Conservation (phyloP, 345 rosid species). For the Raphanus raphanistrum region DNA sequence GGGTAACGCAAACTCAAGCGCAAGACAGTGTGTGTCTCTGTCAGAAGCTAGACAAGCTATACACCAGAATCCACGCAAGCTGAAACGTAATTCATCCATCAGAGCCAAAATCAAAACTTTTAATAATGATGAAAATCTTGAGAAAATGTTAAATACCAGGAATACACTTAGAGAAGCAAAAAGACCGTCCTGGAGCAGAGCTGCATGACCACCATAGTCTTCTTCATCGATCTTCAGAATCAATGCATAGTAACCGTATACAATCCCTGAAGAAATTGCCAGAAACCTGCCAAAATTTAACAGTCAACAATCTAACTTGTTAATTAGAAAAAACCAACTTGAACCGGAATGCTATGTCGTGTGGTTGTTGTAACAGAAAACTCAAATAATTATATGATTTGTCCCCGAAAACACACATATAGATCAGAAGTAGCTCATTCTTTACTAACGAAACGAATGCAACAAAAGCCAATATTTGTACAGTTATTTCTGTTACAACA, state of each 20-base stretch:
- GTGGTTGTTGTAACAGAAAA: not conserved
- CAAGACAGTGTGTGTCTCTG: not conserved
- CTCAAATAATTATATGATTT: too few relatives aligned
- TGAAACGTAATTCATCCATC: constrained; percentile 37
- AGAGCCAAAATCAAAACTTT: not conserved
- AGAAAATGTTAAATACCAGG: constrained; percentile 53
- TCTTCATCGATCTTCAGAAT: constrained; percentile 92
- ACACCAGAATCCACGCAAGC: constrained; percentile 94
- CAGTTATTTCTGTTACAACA: too few relatives aligned
- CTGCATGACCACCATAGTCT: constrained; percentile 91
- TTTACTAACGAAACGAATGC: too few relatives aligned
- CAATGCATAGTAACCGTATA: constrained; percentile 84
- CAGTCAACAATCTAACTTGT: not conserved
- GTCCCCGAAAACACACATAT: too few relatives aligned
- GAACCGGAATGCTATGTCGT: not conserved
- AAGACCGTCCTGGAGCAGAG: constrained; percentile 94
- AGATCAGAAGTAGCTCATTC: too few relatives aligned
- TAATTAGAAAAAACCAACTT: not conserved
- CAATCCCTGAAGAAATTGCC: constrained; percentile 67
- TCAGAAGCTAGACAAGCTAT: constrained; percentile 95
- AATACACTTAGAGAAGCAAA: constrained; percentile 90
- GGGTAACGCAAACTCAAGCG: constrained; percentile 10
- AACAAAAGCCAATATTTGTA: too few relatives aligned
- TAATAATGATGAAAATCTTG: not conserved
- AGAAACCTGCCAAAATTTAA: constrained; percentile 59